These are phyloP conservation scores for Erysiphe pulchra DNA, from an alignment of 2,329 filamentous ascomycete genomes.

Conservation along the genomic window DNA sequence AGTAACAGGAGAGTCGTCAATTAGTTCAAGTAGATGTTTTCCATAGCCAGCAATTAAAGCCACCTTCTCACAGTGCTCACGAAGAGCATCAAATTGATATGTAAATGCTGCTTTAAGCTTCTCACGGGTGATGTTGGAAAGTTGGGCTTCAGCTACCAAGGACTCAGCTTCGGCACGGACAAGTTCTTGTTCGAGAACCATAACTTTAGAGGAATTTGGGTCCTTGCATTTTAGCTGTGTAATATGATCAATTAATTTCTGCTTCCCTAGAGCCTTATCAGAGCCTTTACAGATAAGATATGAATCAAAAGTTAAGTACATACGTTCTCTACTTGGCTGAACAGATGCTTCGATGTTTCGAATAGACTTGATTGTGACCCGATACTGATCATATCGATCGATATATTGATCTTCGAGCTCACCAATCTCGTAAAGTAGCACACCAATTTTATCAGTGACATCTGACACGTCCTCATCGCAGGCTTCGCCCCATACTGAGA, in stretches of 20 bases:
- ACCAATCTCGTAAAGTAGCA: conserved; percentile 77
- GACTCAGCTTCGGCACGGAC: conserved; percentile 96
- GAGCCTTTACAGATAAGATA: conserved; percentile 5
- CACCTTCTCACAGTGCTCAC: conserved; percentile 93
- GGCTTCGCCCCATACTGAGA: conserved; percentile 88
- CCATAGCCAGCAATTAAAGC: conserved; percentile 94
- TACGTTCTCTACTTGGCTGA: conserved; percentile 89
- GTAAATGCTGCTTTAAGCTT: conserved; percentile 97
- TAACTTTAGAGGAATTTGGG: conserved; percentile 90
- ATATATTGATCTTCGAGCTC: conserved; percentile 94
- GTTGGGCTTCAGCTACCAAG: conserved; percentile 90
- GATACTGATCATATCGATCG: conserved; percentile 97
- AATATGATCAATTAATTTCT: conserved; percentile 98
- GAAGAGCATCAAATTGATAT: conserved; percentile 93
- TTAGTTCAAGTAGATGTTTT: conserved; percentile 89
- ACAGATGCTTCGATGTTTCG: conserved; percentile 97
- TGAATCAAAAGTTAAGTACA: conserved; percentile 14
- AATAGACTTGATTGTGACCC: conserved; percentile 97
- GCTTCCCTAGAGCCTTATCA: conserved; percentile 85
- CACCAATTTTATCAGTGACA: conserved; percentile 94
- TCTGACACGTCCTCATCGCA: conserved; percentile 96
- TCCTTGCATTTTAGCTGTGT: conserved; percentile 99
- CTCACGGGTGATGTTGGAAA: conserved; percentile 97
- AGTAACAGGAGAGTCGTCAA: conserved; percentile 91
- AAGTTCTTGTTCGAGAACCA: conserved; percentile 93